A percentile compares a stretch with the other conserved stretches of the same genome.
phyloP scores from a whole-genome alignment of 2,329 filamentous ascomycete genomes.

The Magnaporthiopsis poae region DNA sequence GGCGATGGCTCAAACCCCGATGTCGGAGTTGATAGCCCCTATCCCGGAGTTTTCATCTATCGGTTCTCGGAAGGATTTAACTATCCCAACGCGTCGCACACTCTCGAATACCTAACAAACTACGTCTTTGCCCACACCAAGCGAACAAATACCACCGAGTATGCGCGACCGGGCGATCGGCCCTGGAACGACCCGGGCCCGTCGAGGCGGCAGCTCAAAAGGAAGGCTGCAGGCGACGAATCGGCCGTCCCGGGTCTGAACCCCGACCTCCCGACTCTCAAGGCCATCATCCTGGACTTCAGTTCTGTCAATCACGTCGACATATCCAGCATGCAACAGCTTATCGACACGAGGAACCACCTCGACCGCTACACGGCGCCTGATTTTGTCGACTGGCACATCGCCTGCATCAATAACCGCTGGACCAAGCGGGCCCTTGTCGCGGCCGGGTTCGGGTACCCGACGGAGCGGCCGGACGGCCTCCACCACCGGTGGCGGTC shows the following conservation, averaged over 20 bases:
- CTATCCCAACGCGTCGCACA: constrained; percentile 86
- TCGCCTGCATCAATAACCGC: constrained; percentile 43
- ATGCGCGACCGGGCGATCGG: constrained; percentile 59
- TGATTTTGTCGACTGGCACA: constrained; percentile 40
- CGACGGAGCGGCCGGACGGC: constrained; percentile 43
- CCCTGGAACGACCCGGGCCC: constrained; percentile 94
- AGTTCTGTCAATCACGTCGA: constrained; percentile 48
- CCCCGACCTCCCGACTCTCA: constrained; percentile 22
- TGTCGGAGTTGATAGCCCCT: constrained; percentile 67
- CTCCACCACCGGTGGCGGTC: constrained; percentile 70
- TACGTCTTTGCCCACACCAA: constrained; percentile 63
- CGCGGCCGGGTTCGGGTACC: constrained; percentile 49
- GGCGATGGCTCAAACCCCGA: constrained; percentile 84
- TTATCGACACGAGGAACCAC: constrained; percentile 45
- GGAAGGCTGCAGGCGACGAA: constrained; percentile 15
- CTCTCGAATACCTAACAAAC: constrained; percentile 66
- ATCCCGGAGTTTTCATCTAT: constrained; percentile 92
- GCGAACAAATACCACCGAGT: constrained; percentile 62
- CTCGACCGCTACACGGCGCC: constrained; percentile 43
- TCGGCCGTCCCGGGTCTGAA: constrained; percentile 14
- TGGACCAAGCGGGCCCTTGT: constrained; percentile 50
- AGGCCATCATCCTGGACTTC: constrained; percentile 48
- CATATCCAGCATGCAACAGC: constrained; percentile 45
- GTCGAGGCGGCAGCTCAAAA: constrained; percentile 31
- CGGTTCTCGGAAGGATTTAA: constrained; percentile 91